Conservation (phyloP, 306 rosid species). For the Rosa chinensis region DNA sequence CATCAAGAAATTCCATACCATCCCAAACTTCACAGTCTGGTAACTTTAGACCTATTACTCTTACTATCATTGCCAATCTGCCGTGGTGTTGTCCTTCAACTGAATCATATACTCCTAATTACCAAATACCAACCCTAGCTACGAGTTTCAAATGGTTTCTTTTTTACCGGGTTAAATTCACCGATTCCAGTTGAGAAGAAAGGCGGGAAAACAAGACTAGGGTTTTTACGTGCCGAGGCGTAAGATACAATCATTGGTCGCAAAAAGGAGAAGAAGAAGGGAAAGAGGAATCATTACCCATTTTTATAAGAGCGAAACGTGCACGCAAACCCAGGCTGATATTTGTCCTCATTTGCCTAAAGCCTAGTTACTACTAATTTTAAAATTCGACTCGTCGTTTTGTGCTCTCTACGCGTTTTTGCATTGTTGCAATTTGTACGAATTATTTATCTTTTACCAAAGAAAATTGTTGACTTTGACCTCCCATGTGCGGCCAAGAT, state of each 20-base stretch:
- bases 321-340: slow-evolving; percentile 16
- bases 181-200: not conserved
- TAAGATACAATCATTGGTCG: slow-evolving; percentile 18
- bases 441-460: not conserved
- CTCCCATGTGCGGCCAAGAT: slow-evolving; percentile 37
- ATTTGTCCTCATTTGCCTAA: slow-evolving; percentile 37
- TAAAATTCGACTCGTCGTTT: slow-evolving; percentile 23
- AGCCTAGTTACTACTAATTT: slow-evolving; percentile 2
- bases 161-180: not conserved
- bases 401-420: slow-evolving; percentile 60
- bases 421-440: slow-evolving; percentile 3
- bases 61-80: too few relatives aligned
- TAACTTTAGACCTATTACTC: too few relatives aligned
- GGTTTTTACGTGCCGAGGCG: not conserved
- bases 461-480: slow-evolving; percentile 59
- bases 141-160: not conserved
- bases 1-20: too few relatives aligned
- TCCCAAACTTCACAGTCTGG: not conserved
- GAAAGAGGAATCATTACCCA: too few relatives aligned
- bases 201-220: slow-evolving; percentile 1
- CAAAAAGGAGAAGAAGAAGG: too few relatives aligned
- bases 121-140: not conserved
- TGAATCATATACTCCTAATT: not conserved
- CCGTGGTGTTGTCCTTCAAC: not conserved
- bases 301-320: not conserved